Base-by-base conservation (phyloP, 352 stramenopile genomes). In the Thraustochytrium sp. region DNA sequence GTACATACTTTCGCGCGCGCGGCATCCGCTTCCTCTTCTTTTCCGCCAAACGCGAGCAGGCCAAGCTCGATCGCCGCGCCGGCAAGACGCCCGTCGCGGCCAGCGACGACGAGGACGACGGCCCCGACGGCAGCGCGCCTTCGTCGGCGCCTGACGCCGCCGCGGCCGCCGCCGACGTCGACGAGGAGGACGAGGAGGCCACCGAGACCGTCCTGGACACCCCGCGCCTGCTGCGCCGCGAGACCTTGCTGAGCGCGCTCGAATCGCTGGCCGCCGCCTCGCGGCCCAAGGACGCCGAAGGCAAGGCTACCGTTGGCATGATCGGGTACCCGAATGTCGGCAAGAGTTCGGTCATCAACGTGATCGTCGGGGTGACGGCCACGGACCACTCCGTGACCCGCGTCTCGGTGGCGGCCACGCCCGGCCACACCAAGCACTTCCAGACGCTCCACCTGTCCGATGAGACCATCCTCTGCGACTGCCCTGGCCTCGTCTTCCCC, bases 361-460 rank as follows among this genome's bases (percentile, higher is more conserved):
- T 98, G 40, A 89, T 99, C 34, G 89, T 99, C 29, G 96, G 96
- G 61, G 95, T 93, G 61, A 98, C 94, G 16, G 97, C 96, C 61
- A 94, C 95, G 85, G 93, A 91, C 42, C 96, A 99, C 89, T 90
- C 90, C 26, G 87, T 93, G 3, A 93, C 97, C 65, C 94, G 97
- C 74, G 97, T 99, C 26, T 97, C 91, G 36, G 97, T 99, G 18
- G 96, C 95, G 61, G 91, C 94, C 34, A 98, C 97, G 46, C 97
- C 97, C 8, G 97, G 97, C 82, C 99, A 99, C 88, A 99, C 97
- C 4, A 99, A 99, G 87, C 97, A 99, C 89, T 99, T 99, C 84
- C 97, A 99, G 92, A 99, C 97, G 53, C 89, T 99, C 51, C 89
- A 98, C 11, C 86, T 99, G 23, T 97, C 94, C 29, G 92, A 98